Evolutionary conservation across 306 rosid genomes (phyloP), one percentile per base, ranked within the genome.

Genomic region (Gastrolobium villosum): DNA sequence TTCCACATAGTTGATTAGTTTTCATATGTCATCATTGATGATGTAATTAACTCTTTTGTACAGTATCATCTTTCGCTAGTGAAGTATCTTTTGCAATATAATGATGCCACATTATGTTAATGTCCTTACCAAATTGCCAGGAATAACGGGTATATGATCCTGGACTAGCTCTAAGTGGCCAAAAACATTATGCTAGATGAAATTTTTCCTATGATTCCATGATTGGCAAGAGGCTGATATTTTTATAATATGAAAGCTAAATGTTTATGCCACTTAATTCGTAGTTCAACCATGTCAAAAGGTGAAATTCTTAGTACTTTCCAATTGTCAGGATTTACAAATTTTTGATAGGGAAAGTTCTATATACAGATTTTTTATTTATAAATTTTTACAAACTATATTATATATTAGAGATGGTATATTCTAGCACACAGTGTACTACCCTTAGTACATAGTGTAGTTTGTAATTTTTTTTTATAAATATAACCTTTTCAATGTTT

Each of bases 1-100:
- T 76, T 61, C 55, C 4, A 15, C 53, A 10, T 37, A 10, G 14
- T 15, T 34, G 36, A 15, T 80, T 34, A 34, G 30, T 11, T 76
- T 70, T 63, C 9, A 6, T 28, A 10, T 52, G 31, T 79, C 7
- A 5, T 52, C 6, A 6, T 69, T 10, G 61, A 40, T 26, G 2
- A 36, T 53, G 74, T 59, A 56, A 61, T 69, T 56, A 34, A 55
- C 63, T 57, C 53, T 46, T 69, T 36, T 78, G 81, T 32, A 32
- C 37, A 55, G 39, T 41, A 10, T 75, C 52, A 34, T 75, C 34
- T 7, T 55, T 70, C 3, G 30, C 54, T 7, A 72, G 57, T 32
- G 15, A 34, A 13, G 60, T 34, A 7, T 69, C 74, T 31, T 46
- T 13, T 28, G 40, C 26, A 26, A 40, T 43, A 48, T 69, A 34